Evolutionary conservation across 441 rosid genomes (phyloP).

Genomic region (Dalechampia spathulata): DNA sequence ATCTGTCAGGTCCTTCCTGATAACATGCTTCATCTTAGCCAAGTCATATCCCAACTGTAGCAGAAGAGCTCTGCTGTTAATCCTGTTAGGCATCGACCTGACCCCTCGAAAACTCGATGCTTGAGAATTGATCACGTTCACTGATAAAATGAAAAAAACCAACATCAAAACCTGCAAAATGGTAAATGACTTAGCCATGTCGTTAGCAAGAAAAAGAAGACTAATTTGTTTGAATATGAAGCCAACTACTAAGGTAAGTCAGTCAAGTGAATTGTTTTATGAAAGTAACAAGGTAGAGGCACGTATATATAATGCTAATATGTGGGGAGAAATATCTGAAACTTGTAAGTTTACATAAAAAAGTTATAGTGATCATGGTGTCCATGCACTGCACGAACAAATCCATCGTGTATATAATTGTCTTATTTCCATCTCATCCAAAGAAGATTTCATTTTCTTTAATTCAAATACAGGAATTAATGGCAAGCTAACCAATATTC

Average conservation of each 20-base stretch:
- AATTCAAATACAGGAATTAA: neutral
- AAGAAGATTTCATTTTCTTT: neutral
- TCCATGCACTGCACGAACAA: conserved; percentile 1
- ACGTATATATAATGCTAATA: conserved; percentile 11
- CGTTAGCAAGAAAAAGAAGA: neutral
- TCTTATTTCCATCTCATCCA: conserved; percentile 4
- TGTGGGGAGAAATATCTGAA: conserved; percentile 4
- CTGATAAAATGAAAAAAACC: conserved; percentile 21
- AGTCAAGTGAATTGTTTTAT: too few relatives aligned
- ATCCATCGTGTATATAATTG: conserved; percentile 20
- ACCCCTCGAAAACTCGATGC: conserved; percentile 10
- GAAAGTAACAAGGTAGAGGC: neutral
- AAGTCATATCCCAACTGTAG: conserved; percentile 18
- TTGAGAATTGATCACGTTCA: conserved; percentile 11
- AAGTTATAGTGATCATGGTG: conserved; percentile 11
- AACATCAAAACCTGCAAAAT: conserved; percentile 6
- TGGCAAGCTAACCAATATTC: too few relatives aligned
- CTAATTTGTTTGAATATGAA: too few relatives aligned
- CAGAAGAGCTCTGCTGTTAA: conserved; percentile 15
- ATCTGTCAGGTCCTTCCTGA: conserved; percentile 6
- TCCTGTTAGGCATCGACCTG: conserved; percentile 9
- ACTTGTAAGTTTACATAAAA: neutral
- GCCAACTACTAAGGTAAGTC: too few relatives aligned
- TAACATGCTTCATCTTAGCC: conserved; percentile 12
- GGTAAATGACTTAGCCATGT: conserved; percentile 18